Percentiles rank a stretch among this genome's conserved stretches.
Conservation (phyloP, 2,329 filamentous ascomycete species). For the Diaporthe sp. region DNA sequence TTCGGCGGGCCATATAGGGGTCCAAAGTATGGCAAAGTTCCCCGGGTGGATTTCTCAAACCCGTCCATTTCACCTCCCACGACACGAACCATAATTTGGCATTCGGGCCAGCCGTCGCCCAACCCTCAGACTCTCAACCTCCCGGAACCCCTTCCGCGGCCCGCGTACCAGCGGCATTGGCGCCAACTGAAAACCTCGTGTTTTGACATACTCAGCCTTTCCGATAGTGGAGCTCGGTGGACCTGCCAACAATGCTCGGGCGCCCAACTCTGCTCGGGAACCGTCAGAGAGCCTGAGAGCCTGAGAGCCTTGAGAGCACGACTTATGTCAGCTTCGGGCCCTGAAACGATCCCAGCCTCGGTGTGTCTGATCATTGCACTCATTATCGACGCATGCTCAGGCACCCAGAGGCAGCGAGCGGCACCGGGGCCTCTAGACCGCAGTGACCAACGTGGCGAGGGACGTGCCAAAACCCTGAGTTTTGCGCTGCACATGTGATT, state of each 20-base stretch:
- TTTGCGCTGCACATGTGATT: conserved; percentile 28
- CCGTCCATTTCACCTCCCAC: conserved; percentile 9
- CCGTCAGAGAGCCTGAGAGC: background rate
- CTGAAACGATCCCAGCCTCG: conserved; percentile 10
- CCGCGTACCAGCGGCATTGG: conserved; percentile 29
- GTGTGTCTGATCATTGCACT: conserved; percentile 6
- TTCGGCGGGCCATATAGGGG: conserved; percentile 29
- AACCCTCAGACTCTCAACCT: conserved; percentile 14
- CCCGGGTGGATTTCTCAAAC: conserved; percentile 28
- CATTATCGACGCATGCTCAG: conserved; percentile 8
- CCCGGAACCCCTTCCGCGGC: conserved; percentile 12
- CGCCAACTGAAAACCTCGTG: conserved; percentile 32
- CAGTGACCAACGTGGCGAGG: conserved; percentile 19
- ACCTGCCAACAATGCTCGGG: conserved; percentile 2
- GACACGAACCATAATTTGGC: conserved; percentile 8
- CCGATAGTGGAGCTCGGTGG: conserved; percentile 25
- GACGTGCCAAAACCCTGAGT: conserved; percentile 25
- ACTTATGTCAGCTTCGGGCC: conserved; percentile 1
- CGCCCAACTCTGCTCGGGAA: background rate
- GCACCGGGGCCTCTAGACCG: conserved; percentile 4
- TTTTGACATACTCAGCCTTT: conserved; percentile 27
- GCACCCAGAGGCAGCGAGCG: background rate
- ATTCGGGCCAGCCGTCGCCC: conserved; percentile 6
- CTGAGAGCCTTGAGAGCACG: background rate
- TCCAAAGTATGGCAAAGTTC: conserved; percentile 10